phyloP scores from a whole-genome alignment of 495 filamentous ascomycete genomes.

The Xylaria curta region DNA sequence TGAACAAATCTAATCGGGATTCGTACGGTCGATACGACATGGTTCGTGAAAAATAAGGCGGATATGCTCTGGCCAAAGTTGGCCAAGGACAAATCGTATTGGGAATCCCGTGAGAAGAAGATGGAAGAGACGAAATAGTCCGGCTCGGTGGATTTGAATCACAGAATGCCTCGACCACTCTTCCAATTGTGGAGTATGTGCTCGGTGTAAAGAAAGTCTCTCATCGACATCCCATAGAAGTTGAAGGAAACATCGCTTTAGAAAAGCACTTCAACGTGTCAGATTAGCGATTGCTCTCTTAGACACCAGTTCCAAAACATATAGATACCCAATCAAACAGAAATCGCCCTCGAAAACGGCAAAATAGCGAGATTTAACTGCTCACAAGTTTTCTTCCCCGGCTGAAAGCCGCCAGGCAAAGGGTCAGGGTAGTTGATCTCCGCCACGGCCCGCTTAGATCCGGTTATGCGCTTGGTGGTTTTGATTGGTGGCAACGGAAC shows the following conservation, averaged over 20 bases:
- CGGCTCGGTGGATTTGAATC: not conserved
- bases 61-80: not conserved
- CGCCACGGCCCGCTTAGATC: constrained; percentile 12
- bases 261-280: constrained; percentile 11
- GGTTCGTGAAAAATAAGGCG: not conserved
- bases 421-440: constrained; percentile 37
- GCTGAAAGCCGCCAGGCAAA: constrained; percentile 37
- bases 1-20: not conserved
- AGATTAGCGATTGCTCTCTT: constrained; percentile 5
- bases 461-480: constrained; percentile 6
- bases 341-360: not conserved
- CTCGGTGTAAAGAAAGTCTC: not conserved
- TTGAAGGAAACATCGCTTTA: not conserved
- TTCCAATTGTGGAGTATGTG: not conserved
- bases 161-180: not conserved
- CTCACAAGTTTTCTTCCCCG: constrained; percentile 37
- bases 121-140: not conserved
- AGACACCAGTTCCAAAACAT: too few relatives aligned
- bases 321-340: not conserved
- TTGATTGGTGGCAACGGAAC: not conserved
- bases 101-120: too few relatives aligned
- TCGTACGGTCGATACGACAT: not conserved
- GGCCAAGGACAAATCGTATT: not conserved
- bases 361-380: not conserved
- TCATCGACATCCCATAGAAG: not conserved